phyloP scores from a whole-genome alignment of 78 protist species.

The Dictyostelium capitatum region DNA sequence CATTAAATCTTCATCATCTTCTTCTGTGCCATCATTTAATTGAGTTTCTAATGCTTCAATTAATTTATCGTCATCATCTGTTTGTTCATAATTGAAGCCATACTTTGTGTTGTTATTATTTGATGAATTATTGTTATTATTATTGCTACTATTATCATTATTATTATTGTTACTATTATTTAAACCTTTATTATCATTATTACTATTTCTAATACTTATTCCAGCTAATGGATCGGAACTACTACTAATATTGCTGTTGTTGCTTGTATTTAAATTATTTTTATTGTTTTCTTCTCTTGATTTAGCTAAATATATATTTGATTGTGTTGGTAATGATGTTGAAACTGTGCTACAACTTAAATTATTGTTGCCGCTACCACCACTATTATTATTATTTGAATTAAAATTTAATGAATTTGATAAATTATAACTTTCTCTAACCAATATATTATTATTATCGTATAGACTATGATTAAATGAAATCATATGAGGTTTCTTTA shows the following conservation, averaged over 20 bases:
- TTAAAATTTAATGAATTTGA: conserved; percentile 4
- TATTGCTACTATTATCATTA: neutral
- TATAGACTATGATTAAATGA: neutral
- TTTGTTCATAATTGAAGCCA: neutral
- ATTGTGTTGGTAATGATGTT: neutral
- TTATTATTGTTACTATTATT: neutral
- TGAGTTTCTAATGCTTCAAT: conserved; percentile 11
- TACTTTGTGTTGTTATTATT: neutral
- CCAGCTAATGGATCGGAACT: neutral
- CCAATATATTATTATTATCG: neutral
- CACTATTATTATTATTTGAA: too few relatives aligned
- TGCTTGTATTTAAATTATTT: neutral
- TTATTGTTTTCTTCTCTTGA: conserved; percentile 26
- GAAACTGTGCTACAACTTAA: neutral
- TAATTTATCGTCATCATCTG: conserved; percentile 24
- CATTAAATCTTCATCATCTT: conserved; percentile 14
- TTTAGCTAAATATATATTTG: conserved; percentile 23
- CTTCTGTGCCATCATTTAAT: conserved; percentile 8
- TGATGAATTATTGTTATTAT: neutral
- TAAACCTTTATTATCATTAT: neutral
- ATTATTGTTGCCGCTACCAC: neutral
- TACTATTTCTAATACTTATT: neutral
- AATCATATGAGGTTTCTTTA: neutral
- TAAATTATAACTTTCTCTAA: too few relatives aligned
- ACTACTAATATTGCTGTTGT: neutral